Evolutionary conservation across 2,329 filamentous ascomycete genomes (phyloP).

Genomic region (Aspergillus sp.): DNA sequence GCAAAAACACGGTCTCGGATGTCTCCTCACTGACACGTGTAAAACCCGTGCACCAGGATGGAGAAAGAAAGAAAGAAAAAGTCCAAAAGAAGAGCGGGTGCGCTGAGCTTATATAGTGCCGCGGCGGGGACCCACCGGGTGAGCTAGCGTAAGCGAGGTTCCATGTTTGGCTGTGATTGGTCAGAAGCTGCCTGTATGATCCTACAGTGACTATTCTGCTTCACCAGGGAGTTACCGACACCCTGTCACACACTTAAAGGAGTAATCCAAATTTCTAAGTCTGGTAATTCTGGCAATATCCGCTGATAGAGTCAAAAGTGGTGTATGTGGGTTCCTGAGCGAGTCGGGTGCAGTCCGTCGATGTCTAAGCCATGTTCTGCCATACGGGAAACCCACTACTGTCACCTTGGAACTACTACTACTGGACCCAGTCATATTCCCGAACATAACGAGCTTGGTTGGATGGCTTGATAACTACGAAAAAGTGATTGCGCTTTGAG

Average conservation of each 20-base stretch:
- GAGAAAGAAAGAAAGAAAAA: conserved; percentile 40
- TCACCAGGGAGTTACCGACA: too few relatives aligned
- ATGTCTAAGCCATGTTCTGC: too few relatives aligned
- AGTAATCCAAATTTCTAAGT: neutral
- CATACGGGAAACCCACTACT: too few relatives aligned
- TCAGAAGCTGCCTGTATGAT: neutral
- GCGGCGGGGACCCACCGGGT: conserved; percentile 18
- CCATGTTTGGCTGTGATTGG: conserved; percentile 7
- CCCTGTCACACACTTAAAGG: neutral
- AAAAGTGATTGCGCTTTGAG: too few relatives aligned
- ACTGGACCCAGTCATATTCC: too few relatives aligned
- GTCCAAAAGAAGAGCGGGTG: conserved; percentile 18
- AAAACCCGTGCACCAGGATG: conserved; percentile 65
- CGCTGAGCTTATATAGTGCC: conserved; percentile 23
- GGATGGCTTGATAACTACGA: too few relatives aligned
- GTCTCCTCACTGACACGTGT: conserved; percentile 83
- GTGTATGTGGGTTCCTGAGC: too few relatives aligned
- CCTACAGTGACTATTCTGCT: neutral
- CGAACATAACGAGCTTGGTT: too few relatives aligned
- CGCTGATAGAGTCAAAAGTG: too few relatives aligned
- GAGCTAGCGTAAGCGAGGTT: conserved; percentile 36
- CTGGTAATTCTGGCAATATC: too few relatives aligned
- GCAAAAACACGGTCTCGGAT: conserved; percentile 86
- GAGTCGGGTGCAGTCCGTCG: too few relatives aligned
- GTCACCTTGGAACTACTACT: too few relatives aligned